A percentile compares a stretch with the other conserved stretches of the same genome.
These are phyloP conservation scores for Saccharata proteae DNA, from an alignment of 2,329 filamentous ascomycete species.

Conservation along the genomic window DNA sequence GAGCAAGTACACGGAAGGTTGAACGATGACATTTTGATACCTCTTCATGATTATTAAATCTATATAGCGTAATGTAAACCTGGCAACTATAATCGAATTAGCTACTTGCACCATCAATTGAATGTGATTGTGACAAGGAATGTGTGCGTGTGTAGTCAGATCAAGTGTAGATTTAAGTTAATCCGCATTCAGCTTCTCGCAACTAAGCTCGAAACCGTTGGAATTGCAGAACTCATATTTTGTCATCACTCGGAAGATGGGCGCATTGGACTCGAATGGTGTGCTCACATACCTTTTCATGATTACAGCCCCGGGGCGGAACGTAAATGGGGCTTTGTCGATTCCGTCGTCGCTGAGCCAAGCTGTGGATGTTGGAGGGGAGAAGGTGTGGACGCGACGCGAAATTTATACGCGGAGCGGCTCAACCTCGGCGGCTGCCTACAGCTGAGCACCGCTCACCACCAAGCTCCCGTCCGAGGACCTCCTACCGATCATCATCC, in stretches of 20 bases:
- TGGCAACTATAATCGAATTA: slow-evolving; percentile 7
- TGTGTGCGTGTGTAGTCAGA: slow-evolving; percentile 21
- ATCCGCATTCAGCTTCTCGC: slow-evolving; percentile 29
- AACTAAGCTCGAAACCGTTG: slow-evolving; percentile 19
- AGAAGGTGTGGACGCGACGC: background rate
- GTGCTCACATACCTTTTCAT: background rate
- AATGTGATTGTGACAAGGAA: background rate
- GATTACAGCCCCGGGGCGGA: background rate
- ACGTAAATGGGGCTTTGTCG: background rate
- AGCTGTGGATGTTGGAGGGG: background rate
- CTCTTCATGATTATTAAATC: background rate
- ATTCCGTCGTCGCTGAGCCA: background rate
- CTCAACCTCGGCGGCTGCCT: too few relatives aligned
- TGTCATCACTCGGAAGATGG: slow-evolving; percentile 27
- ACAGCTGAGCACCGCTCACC: slow-evolving; percentile 7
- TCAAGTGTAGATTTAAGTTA: slow-evolving; percentile 37
- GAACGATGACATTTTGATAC: background rate
- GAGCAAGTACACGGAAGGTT: slow-evolving; percentile 10
- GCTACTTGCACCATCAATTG: background rate
- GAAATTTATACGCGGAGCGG: background rate
- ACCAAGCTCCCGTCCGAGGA: slow-evolving; percentile 1
- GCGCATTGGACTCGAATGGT: background rate
- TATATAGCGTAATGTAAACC: background rate
- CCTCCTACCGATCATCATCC: slow-evolving; percentile 1
- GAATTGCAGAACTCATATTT: slow-evolving; percentile 39